Percentiles rank a stretch among this genome's conserved stretches.
phyloP scores from a whole-genome alignment of 768 basidiomycete genomes.

The Termitomyces sp. region DNA sequence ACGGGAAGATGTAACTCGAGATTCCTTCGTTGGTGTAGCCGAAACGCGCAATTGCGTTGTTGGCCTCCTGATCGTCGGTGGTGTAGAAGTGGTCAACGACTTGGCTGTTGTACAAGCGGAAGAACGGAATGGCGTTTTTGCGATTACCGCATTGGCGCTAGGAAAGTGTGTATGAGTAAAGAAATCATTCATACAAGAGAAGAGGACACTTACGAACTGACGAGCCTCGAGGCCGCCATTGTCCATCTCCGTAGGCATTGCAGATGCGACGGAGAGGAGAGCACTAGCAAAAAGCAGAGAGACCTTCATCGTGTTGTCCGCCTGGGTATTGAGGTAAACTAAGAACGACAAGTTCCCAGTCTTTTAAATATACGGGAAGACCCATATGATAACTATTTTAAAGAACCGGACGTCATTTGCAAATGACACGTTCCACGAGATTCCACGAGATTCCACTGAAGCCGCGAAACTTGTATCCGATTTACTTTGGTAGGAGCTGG shows the following conservation, averaged over 20 bases:
- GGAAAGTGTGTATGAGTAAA: neutral
- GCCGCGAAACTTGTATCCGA: neutral
- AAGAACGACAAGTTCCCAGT: neutral
- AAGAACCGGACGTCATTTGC: neutral
- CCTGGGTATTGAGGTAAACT: neutral
- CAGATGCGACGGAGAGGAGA: neutral
- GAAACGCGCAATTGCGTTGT: slow-evolving; percentile 1
- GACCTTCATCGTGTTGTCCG: slow-evolving; percentile 7
- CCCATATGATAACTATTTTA: neutral
- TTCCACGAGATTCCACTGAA: neutral
- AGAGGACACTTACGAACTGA: neutral
- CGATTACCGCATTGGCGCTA: neutral
- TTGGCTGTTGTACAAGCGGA: neutral
- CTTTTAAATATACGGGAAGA: neutral
- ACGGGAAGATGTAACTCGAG: slow-evolving; percentile 10
- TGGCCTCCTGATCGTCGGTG: slow-evolving; percentile 2
- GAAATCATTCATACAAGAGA: neutral
- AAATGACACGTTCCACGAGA: neutral
- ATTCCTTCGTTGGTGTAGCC: slow-evolving; percentile 8
- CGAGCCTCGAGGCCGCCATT: neutral
- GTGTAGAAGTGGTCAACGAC: slow-evolving; percentile 15
- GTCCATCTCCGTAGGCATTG: neutral
- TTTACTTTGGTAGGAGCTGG: neutral
- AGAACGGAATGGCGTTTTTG: neutral
- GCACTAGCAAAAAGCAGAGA: slow-evolving; percentile 1